A percentile compares a stretch with the other conserved stretches of the same genome.
Conservation (phyloP, 306 rosid species). For the Astragalus membranaceus region DNA sequence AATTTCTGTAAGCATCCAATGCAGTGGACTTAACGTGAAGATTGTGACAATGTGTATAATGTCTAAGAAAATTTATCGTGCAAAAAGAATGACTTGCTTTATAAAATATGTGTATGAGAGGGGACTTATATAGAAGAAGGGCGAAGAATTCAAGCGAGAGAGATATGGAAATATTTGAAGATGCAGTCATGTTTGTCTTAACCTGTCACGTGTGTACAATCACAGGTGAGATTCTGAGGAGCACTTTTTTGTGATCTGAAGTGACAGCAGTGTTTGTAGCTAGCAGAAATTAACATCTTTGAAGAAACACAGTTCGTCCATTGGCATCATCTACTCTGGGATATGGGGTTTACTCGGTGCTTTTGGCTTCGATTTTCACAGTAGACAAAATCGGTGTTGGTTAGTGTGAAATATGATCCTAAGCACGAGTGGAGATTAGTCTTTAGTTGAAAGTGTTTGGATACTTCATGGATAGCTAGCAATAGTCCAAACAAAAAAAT, state of each 20-base stretch:
- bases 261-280: conserved; percentile 27
- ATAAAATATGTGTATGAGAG: neutral
- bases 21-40: neutral
- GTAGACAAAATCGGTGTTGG: too few species aligned
- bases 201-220: conserved; percentile 50
- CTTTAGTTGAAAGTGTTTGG: too few species aligned
- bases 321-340: too few species aligned
- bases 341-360: too few species aligned
- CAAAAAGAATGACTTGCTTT: neutral
- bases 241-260: conserved; percentile 15
- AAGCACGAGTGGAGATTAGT: too few species aligned
- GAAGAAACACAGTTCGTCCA: too few species aligned
- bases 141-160: neutral
- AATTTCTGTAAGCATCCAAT: conserved; percentile 7
- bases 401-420: too few species aligned
- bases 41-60: neutral
- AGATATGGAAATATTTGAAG: neutral
- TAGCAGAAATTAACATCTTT: neutral
- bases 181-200: conserved; percentile 33
- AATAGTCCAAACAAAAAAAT: too few species aligned
- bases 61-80: neutral
- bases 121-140: conserved; percentile 28
- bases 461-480: too few species aligned
- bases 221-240: conserved; percentile 26
- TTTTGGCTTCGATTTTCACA: too few species aligned